Conservation (phyloP, 495 filamentous ascomycete genomes). For the Aspergillus coremiiformis region DNA sequence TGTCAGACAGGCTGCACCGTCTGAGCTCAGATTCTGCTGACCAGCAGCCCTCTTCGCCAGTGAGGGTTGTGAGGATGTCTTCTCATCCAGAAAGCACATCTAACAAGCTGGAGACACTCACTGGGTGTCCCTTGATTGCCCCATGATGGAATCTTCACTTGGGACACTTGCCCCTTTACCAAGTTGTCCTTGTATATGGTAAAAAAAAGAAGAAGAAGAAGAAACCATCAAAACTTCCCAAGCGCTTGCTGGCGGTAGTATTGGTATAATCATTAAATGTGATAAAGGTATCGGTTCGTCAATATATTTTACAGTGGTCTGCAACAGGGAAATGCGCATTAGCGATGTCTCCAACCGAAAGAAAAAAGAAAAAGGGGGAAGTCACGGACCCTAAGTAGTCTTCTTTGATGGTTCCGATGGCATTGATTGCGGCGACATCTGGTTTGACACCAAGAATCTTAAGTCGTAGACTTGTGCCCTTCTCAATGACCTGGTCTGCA, state of each 20-base stretch:
- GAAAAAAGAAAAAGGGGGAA: background rate
- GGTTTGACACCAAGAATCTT: conserved; percentile 88
- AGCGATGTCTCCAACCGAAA: background rate
- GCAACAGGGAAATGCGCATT: conserved; percentile 1
- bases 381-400: conserved; percentile 49
- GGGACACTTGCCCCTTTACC: background rate
- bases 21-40: background rate
- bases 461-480: conserved; percentile 83
- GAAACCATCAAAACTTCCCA: background rate
- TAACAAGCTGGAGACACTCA: background rate
- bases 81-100: background rate
- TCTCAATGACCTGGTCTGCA: conserved; percentile 88
- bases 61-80: conserved; percentile 1
- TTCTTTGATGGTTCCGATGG: conserved; percentile 95
- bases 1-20: background rate
- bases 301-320: conserved; percentile 32
- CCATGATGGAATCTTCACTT: background rate
- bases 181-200: background rate
- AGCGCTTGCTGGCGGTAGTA: background rate
- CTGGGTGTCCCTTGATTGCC: background rate
- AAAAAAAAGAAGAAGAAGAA: background rate
- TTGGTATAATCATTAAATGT: conserved; percentile 9
- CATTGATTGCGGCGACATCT: conserved; percentile 89
- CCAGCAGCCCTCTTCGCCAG: conserved; percentile 2
- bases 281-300: background rate